Percentiles rank a stretch among this genome's conserved stretches.
phyloP scores from a whole-genome alignment of 192 early-diverging fungal species.

The Coemansia sp. region DNA sequence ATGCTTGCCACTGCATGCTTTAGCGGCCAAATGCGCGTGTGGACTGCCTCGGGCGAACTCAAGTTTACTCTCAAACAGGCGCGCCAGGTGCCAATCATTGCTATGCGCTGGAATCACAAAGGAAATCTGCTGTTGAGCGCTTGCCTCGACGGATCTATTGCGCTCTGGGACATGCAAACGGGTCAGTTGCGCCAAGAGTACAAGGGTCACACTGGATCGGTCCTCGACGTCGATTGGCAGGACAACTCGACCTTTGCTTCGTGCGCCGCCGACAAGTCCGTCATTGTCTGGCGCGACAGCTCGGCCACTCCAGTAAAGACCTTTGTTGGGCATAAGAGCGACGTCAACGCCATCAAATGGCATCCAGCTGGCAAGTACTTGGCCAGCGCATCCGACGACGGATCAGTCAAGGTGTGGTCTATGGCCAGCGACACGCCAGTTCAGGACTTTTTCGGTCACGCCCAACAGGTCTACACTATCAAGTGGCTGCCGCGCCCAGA shows the following conservation, averaged over 20 bases:
- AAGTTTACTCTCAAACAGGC: conserved; percentile 56
- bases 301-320: conserved; percentile 63
- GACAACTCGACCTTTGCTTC: conserved; percentile 91
- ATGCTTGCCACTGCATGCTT: conserved; percentile 82
- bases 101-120: conserved; percentile 81
- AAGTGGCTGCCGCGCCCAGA: conserved; percentile 74
- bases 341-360: conserved; percentile 51
- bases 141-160: conserved; percentile 73
- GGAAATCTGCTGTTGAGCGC: conserved; percentile 73
- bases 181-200: conserved; percentile 58
- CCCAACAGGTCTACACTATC: conserved; percentile 73
- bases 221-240: conserved; percentile 90
- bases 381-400: conserved; percentile 50
- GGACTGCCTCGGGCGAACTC: conserved; percentile 66
- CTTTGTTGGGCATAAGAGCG: conserved; percentile 73
- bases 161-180: conserved; percentile 79
- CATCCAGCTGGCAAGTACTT: conserved; percentile 45
- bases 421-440: conserved; percentile 17
- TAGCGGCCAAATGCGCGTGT: conserved; percentile 81
- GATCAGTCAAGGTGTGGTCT: conserved; percentile 48
- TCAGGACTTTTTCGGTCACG: conserved; percentile 57
- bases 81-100: conserved; percentile 78
- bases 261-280: conserved; percentile 73
- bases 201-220: conserved; percentile 44
- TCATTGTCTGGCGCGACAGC: conserved; percentile 79